Conservation (phyloP, 306 rosid genomes). For the Cicer yamashitae region DNA sequence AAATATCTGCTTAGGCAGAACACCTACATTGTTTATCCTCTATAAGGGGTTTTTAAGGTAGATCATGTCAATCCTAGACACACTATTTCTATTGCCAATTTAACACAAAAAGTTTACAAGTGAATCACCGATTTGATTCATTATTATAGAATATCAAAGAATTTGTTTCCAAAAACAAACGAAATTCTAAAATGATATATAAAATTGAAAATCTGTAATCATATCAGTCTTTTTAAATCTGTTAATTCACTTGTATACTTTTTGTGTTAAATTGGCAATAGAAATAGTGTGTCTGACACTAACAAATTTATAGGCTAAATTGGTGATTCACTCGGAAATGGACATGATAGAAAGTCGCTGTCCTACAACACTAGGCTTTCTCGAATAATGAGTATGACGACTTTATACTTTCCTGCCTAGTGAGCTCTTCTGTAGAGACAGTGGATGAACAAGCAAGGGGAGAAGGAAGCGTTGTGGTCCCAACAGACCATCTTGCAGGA, state of each 20-base stretch:
- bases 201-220: background rate
- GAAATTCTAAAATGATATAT: background rate
- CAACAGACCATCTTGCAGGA: conserved; percentile 54
- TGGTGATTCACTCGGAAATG: background rate
- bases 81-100: background rate
- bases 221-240: background rate
- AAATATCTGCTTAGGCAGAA: conserved; percentile 52
- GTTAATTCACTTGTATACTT: no score
- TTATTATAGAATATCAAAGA: background rate
- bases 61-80: background rate
- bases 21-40: conserved; percentile 54
- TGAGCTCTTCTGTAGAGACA: conserved; percentile 59
- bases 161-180: background rate
- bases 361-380: conserved; percentile 66
- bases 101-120: background rate
- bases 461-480: conserved; percentile 58
- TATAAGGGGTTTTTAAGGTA: conserved; percentile 33
- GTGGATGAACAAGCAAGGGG: conserved; percentile 60
- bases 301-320: background rate
- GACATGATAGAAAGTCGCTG: conserved; percentile 55
- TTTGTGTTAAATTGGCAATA: no score
- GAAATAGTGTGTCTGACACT: background rate
- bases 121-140: background rate
- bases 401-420: conserved; percentile 56
- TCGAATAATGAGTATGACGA: conserved; percentile 54